phyloP scores from a whole-genome alignment of 768 basidiomycete species.

The Rhodosporidiobolus sp. region DNA sequence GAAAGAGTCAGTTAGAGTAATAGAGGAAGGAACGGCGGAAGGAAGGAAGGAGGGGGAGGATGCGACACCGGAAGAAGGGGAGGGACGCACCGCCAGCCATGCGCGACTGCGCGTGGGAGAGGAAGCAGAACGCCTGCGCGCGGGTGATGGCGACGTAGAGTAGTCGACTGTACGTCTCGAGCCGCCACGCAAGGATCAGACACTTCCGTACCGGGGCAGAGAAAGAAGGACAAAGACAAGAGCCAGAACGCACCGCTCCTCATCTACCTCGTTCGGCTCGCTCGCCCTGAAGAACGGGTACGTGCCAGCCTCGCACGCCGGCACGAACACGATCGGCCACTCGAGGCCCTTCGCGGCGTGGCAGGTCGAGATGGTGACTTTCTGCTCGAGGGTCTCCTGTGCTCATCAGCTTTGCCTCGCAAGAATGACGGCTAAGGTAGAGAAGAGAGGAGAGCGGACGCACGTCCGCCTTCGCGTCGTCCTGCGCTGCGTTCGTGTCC shows the following conservation, averaged over 20 bases:
- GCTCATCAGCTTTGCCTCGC: not conserved
- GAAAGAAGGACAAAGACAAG: not conserved
- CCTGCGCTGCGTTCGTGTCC: slow-evolving; percentile 55
- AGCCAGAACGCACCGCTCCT: slow-evolving; percentile 63
- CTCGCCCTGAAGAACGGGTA: slow-evolving; percentile 66
- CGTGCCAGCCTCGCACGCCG: slow-evolving; percentile 58
- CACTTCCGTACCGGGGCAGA: not conserved
- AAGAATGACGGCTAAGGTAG: not conserved
- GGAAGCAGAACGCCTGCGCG: slow-evolving; percentile 60
- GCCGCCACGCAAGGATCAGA: not conserved
- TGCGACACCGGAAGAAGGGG: not conserved
- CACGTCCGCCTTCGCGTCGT: slow-evolving; percentile 18
- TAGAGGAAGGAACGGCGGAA: not conserved
- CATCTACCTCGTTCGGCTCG: slow-evolving; percentile 65
- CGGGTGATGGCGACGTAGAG: slow-evolving; percentile 87
- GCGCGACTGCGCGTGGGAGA: slow-evolving; percentile 45
- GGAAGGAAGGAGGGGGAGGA: too few species aligned
- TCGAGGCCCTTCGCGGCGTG: slow-evolving; percentile 88
- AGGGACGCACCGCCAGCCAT: slow-evolving; percentile 44
- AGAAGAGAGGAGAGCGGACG: not conserved
- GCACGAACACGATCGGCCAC: slow-evolving; percentile 84
- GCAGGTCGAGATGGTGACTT: slow-evolving; percentile 79
- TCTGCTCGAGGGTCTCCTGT: too few species aligned
- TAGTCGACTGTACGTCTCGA: slow-evolving; percentile 62
- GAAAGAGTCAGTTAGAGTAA: not conserved